Conservation (phyloP, 108 stramenopile genomes). For the Bacterosira constricta region DNA sequence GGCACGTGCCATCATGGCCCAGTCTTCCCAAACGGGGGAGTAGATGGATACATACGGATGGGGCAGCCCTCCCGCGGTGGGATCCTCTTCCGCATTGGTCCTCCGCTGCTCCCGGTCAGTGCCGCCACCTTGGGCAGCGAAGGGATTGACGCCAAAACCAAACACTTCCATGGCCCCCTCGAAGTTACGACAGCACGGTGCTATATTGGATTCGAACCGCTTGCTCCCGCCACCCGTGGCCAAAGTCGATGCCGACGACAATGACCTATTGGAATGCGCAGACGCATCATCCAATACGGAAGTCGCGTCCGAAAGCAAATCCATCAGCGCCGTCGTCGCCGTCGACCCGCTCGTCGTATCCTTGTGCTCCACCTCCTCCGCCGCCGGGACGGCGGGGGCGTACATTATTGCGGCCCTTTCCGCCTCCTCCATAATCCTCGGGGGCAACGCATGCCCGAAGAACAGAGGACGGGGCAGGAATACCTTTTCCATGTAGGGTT, state of each 20-base stretch:
- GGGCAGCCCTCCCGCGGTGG: background rate
- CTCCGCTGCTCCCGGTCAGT: constrained; percentile 7
- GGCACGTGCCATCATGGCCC: constrained; percentile 35
- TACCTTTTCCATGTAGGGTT: constrained; percentile 74
- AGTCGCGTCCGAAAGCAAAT: no score
- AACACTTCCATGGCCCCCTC: constrained; percentile 73
- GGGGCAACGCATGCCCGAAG: constrained; percentile 77
- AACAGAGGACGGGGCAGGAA: constrained; percentile 80
- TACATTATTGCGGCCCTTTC: constrained; percentile 25
- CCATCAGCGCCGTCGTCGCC: no score
- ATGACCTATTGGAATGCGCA: constrained; percentile 8
- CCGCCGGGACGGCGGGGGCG: background rate
- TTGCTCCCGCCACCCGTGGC: constrained; percentile 17
- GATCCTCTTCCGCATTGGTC: background rate
- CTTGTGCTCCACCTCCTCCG: background rate
- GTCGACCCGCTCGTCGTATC: constrained; percentile 2
- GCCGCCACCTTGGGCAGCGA: constrained; percentile 1
- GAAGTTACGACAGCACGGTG: constrained; percentile 66
- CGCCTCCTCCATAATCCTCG: constrained; percentile 70
- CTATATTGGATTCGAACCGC: constrained; percentile 13
- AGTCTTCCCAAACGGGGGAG: constrained; percentile 66
- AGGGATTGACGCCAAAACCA: constrained; percentile 73
- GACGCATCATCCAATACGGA: constrained; percentile 23
- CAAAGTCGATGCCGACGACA: constrained; percentile 22
- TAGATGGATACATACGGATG: constrained; percentile 59